These are phyloP conservation scores for Penicillium cinerascens DNA, from an alignment of 495 filamentous ascomycete species.

Conservation along the genomic window DNA sequence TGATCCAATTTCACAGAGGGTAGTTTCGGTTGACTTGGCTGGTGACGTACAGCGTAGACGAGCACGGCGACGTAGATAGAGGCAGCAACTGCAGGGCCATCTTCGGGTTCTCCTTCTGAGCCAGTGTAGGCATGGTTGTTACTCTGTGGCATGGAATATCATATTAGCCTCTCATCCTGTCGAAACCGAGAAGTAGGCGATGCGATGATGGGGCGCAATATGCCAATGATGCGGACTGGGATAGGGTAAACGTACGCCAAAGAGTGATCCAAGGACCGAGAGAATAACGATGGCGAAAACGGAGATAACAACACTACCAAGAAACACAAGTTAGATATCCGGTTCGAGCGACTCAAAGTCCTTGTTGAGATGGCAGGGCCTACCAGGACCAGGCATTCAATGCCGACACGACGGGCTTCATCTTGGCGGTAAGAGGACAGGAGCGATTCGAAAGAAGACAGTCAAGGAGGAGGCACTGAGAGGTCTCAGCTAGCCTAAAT, in stretches of 20 bases:
- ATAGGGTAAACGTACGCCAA: constrained; percentile 48
- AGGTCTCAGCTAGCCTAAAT: neutral
- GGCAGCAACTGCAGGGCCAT: constrained; percentile 72
- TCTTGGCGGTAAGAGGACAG: constrained; percentile 42
- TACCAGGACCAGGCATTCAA: constrained; percentile 95
- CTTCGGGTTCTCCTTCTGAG: constrained; percentile 64
- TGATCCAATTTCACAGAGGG: neutral
- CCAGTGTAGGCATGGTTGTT: constrained; percentile 81
- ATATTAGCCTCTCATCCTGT: constrained; percentile 4
- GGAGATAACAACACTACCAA: constrained; percentile 75
- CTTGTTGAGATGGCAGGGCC: constrained; percentile 6
- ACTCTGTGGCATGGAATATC: constrained; percentile 32
- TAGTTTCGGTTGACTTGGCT: neutral
- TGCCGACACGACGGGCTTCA: constrained; percentile 89
- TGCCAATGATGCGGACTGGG: neutral
- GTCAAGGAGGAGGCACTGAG: neutral
- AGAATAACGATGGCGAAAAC: constrained; percentile 86
- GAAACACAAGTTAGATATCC: constrained; percentile 10
- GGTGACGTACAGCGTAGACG: constrained; percentile 71
- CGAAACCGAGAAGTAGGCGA: neutral
- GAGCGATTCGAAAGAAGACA: neutral
- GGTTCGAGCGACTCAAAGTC: neutral
- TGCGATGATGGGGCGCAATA: constrained; percentile 8
- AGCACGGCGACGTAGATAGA: constrained; percentile 81
- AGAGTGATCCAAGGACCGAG: constrained; percentile 75